Evolutionary conservation across 179 eudicot species (phyloP), one percentile per base, ranked within the genome.

Genomic region (Gypsophila paniculata): DNA sequence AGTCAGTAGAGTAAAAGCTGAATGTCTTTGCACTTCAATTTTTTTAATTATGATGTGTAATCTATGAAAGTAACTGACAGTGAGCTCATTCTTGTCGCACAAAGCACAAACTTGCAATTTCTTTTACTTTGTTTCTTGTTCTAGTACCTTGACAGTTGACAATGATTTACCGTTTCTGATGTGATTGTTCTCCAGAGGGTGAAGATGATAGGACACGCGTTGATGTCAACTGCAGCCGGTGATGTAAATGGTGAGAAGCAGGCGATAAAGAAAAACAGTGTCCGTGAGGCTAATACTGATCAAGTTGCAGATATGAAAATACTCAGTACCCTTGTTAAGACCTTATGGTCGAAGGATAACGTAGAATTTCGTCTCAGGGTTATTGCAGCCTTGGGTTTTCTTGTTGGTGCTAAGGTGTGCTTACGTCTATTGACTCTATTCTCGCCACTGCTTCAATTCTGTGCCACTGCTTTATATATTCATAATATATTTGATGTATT

Each of bases 361-460:
- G 61, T 82, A 22, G 99, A 94, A 75, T 91, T 90, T 76, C 90
- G 97, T 60, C 58, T 90, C 17, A 84, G 97, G 77, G 99, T 94
- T 25, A 29, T 94, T 58, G 81, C 86, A 66, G 94, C 99, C 52
- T 75, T 94, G 72, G 97, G 95, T 68, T 88, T 94, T 63, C 80
- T 94, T 58, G 85, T 94, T 77, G 97, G 95, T 70, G 99, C 97
- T 70, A 94, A 94, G 91, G 99, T 90, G 29, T 76, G 80, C 17
- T 55, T 36, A 18, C 26, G 25, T 58, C 36, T 13, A n/a, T 18
- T 46, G 55, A 64, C 26, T 58, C 36, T 13, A n/a, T 18, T 46
- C 61, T 71, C 26, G 8, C 13, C 54, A 8, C 8, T 49, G 60
- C 42, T 8, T 54, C 12, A 46, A 71, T 70, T 38, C 25, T 17